Evolutionary conservation across 441 rosid genomes (phyloP).

Genomic region (Francoa sonchifolia): DNA sequence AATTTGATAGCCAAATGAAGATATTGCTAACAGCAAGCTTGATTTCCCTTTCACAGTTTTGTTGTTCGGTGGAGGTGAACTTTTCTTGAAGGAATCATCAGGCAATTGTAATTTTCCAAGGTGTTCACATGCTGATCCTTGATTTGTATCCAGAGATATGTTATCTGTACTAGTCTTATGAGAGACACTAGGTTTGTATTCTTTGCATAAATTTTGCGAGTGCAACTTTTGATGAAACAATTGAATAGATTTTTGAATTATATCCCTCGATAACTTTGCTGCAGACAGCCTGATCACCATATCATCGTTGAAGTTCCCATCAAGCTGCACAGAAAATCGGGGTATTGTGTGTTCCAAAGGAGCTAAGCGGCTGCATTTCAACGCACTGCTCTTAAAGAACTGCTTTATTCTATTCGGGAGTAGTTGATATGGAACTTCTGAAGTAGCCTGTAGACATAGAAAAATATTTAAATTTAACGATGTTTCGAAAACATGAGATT

Average conservation of each 20-base stretch:
- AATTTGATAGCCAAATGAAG: conserved; percentile 80
- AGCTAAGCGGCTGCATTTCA: conserved; percentile 28
- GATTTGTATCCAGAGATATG: conserved; percentile 13
- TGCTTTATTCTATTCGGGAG: conserved; percentile 57
- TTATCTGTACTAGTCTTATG: conserved; percentile 17
- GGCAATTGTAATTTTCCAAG: conserved; percentile 19
- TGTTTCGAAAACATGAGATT: not conserved
- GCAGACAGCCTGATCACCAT: conserved; percentile 49
- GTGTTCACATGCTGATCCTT: conserved; percentile 18
- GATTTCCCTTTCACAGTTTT: conserved; percentile 60
- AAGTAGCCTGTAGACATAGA: conserved; percentile 62
- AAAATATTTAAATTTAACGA: conserved; percentile 9
- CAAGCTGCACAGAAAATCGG: conserved; percentile 48
- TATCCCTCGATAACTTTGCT: conserved; percentile 49
- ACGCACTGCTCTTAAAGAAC: conserved; percentile 48
- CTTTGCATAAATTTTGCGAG: conserved; percentile 17
- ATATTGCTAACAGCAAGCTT: conserved; percentile 55
- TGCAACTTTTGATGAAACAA: conserved; percentile 55
- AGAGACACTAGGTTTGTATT: conserved; percentile 16
- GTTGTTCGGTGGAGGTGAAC: conserved; percentile 27
- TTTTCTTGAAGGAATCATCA: conserved; percentile 26
- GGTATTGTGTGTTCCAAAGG: conserved; percentile 41
- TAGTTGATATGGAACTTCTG: conserved; percentile 44
- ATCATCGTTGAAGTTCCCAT: conserved; percentile 38
- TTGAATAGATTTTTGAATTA: conserved; percentile 53